phyloP scores from a whole-genome alignment of 495 filamentous ascomycete genomes.

The Friedmanniomyces endolithicus region DNA sequence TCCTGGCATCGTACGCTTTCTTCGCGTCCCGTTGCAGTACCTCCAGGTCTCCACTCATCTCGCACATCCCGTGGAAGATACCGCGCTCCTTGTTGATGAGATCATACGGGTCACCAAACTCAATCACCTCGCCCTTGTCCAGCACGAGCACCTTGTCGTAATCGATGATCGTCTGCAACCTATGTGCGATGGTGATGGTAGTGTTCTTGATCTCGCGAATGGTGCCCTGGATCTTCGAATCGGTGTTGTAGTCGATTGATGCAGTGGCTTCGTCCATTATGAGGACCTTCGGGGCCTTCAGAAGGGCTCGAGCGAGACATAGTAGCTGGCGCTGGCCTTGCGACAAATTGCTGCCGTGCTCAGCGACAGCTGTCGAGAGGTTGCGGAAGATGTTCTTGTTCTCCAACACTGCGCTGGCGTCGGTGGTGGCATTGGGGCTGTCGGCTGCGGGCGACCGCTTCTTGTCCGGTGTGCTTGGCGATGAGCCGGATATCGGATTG shows the following conservation, averaged over 20 bases:
- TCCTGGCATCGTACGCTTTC: constrained; percentile 49
- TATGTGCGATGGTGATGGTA: constrained; percentile 97
- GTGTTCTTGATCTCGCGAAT: constrained; percentile 72
- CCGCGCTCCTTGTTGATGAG: constrained; percentile 56
- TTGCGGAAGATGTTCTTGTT: constrained; percentile 96
- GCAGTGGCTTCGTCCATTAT: constrained; percentile 99
- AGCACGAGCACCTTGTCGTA: constrained; percentile 98
- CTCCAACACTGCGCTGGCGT: constrained; percentile 22
- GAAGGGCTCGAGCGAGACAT: constrained; percentile 84
- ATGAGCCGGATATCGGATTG: constrained; percentile 31
- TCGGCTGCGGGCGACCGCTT: constrained; percentile 11
- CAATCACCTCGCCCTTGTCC: constrained; percentile 76
- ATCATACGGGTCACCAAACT: constrained; percentile 79
- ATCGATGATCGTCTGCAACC: constrained; percentile 89
- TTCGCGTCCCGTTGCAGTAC: constrained; percentile 59
- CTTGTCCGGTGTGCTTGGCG: constrained; percentile 25
- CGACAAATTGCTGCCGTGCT: constrained; percentile 90
- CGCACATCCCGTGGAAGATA: constrained; percentile 82
- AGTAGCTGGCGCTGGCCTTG: constrained; percentile 94
- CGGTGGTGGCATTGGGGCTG: background rate
- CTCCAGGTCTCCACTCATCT: constrained; percentile 82
- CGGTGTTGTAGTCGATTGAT: constrained; percentile 93
- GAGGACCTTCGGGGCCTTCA: constrained; percentile 81
- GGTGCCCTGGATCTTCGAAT: constrained; percentile 90
- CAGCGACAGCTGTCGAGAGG: constrained; percentile 69